Percentiles rank a stretch among this genome's conserved stretches.
Evolutionary conservation across 306 rosid species (phyloP).

Genomic region (Inga oerstediana): DNA sequence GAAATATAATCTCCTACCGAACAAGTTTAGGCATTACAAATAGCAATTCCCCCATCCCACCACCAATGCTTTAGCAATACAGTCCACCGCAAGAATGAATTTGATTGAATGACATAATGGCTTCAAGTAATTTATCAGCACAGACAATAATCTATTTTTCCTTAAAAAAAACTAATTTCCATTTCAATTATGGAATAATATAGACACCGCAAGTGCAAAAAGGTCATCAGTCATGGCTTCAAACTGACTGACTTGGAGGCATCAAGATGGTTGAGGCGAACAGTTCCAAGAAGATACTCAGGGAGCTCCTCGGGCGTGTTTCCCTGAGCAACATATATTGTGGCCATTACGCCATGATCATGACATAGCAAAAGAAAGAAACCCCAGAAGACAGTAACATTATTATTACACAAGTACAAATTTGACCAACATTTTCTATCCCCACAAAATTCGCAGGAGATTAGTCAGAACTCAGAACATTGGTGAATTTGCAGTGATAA

Average conservation of each 20-base stretch:
- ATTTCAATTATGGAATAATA: slow-evolving; percentile 24
- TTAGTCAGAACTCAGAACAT: neutral
- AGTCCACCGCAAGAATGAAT: slow-evolving; percentile 32
- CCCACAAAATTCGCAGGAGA: neutral
- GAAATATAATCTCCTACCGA: slow-evolving; percentile 23
- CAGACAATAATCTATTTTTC: slow-evolving; percentile 27
- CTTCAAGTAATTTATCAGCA: slow-evolving; percentile 25
- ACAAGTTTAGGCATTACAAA: slow-evolving; percentile 32
- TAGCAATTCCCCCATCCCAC: slow-evolving; percentile 28
- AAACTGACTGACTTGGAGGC: slow-evolving; percentile 65
- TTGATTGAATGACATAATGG: slow-evolving; percentile 53
- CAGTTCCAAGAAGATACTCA: slow-evolving; percentile 86
- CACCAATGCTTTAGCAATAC: slow-evolving; percentile 38
- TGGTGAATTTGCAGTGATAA: slow-evolving; percentile 14
- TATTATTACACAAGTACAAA: slow-evolving; percentile 5
- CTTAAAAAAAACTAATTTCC: slow-evolving; percentile 11
- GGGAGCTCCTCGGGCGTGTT: slow-evolving; percentile 91
- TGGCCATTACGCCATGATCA: slow-evolving; percentile 14
- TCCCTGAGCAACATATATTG: slow-evolving; percentile 54
- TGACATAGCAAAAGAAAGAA: neutral
- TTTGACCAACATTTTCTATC: slow-evolving; percentile 1
- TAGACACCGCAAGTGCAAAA: neutral
- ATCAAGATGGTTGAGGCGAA: slow-evolving; percentile 88
- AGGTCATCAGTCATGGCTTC: slow-evolving; percentile 41
- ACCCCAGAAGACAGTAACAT: neutral